Evolutionary conservation across 2,329 filamentous ascomycete genomes (phyloP), one percentile per base, ranked within the genome.

Genomic region (Arthrobotrys sphaeroides): DNA sequence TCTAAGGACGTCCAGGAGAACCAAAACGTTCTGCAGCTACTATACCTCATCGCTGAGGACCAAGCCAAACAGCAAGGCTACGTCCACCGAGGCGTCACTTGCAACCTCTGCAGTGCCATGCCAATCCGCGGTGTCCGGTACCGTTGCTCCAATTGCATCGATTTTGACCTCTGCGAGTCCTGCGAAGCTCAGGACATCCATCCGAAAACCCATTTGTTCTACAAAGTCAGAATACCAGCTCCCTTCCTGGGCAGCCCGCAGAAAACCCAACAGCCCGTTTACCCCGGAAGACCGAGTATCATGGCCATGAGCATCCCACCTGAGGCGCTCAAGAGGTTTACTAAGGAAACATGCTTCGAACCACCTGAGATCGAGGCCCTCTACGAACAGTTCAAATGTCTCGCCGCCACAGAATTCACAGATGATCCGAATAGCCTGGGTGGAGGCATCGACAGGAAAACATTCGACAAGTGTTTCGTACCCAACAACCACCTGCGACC

Each of bases 371-470:
- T 99, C 4, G 94, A 98, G 83, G 94, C 94, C 5, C 88, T 96
- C 43, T 98, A 94, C 90, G 94, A 98, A 80, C 94, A 98, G 81
- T 99, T 96, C 87, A 94, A 92, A 3, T 97, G 94, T 81, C 90
- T 97, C 83, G 94, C 94, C 43, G 94, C 91, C 78, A 90, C 90
- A 4, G 90, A 94, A 81, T 97, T 91, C 90, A 84, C 88, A 33
- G 88, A 90, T 16, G 94, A 98, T 81, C 91, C 93, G 0, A 89
- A 91, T 79, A 87, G 90, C 20, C 86, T 97, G 43, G 86, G 87
- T 66, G 86, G 94, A 79, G 95, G 93, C 33, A 96, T 98, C 85
- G 94, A 98, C 81, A 89, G 93, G 75, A 91, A 91, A 82, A 96
- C 93, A 0, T 99, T 99, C 83, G 93, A 97, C 81, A 89, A 91